Percentiles rank a stretch among this genome's conserved stretches.
Conservation (phyloP, 495 filamentous ascomycete genomes). For the Penicillium subrubescens region DNA sequence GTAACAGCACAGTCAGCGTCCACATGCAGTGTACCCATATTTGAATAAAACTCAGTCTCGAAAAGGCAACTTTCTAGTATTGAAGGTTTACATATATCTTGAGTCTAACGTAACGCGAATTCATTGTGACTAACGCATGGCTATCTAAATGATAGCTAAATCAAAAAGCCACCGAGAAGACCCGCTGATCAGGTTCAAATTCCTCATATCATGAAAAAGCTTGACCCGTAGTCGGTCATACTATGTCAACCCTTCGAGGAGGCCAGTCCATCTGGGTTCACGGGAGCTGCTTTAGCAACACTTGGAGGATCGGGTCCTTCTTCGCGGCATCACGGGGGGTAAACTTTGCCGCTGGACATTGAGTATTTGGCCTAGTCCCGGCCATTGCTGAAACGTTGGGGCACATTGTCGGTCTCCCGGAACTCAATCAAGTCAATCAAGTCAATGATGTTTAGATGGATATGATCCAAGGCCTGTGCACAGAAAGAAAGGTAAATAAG, state of each 20-base stretch:
- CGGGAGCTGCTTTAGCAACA: constrained; percentile 33
- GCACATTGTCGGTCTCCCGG: constrained; percentile 27
- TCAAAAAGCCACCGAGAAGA: background rate
- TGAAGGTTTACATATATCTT: background rate
- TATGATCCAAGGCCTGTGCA: constrained; percentile 27
- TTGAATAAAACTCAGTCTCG: background rate
- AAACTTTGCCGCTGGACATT: constrained; percentile 27
- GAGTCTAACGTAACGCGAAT: background rate
- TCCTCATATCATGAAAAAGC: background rate
- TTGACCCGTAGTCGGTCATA: background rate
- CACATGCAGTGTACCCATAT: background rate
- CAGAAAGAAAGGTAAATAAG: background rate
- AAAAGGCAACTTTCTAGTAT: background rate
- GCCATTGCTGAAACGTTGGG: constrained; percentile 35
- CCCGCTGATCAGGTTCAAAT: background rate
- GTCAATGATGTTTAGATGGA: constrained; percentile 56
- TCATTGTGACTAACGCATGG: background rate
- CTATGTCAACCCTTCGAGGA: background rate
- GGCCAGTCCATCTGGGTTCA: background rate
- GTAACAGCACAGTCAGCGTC: background rate
- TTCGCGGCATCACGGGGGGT: constrained; percentile 41
- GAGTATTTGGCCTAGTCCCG: constrained; percentile 44
- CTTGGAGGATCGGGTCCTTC: constrained; percentile 39
- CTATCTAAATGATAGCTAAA: background rate
- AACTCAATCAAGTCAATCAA: constrained; percentile 54